A percentile compares a stretch with the other conserved stretches of the same genome.
Evolutionary conservation across 164 flowering plant species (phyloP).

Genomic region (Vitis rupestris): DNA sequence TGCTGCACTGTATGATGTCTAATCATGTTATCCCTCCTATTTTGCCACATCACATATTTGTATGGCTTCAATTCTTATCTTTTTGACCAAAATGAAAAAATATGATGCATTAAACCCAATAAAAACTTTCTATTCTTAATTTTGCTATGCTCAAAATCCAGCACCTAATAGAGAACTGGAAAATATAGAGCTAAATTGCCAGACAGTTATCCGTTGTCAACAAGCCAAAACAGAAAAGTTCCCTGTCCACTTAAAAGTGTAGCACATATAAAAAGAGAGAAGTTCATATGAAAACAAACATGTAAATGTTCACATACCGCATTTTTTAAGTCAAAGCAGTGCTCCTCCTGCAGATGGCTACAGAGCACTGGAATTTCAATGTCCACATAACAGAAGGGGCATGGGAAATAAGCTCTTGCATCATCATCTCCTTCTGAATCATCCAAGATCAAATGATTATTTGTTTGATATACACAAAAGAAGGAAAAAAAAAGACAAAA

Average conservation of each 20-base stretch:
- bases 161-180: too few species aligned
- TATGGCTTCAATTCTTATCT: background rate
- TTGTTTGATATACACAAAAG: slow-evolving; percentile 23
- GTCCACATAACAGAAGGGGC: slow-evolving; percentile 90
- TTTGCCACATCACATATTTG: background rate
- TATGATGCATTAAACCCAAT: background rate
- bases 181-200: too few species aligned
- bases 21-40: background rate
- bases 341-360: slow-evolving; percentile 77
- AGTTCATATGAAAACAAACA: background rate
- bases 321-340: slow-evolving; percentile 77
- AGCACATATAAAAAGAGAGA: background rate
- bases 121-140: background rate
- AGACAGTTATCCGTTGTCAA: too few species aligned
- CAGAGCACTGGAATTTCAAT: slow-evolving; percentile 58
- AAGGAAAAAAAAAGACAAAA: too few species aligned
- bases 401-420: slow-evolving; percentile 52
- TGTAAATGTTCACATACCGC: slow-evolving; percentile 41
- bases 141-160: too few species aligned
- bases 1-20: background rate
- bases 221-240: too few species aligned
- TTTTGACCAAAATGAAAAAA: background rate
- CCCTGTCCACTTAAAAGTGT: too few species aligned
- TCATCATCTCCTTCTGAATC: slow-evolving; percentile 70
- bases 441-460: slow-evolving; percentile 31